Evolutionary conservation across 2,329 filamentous ascomycete genomes (phyloP).

Genomic region (Arachnopeziza araneosa): DNA sequence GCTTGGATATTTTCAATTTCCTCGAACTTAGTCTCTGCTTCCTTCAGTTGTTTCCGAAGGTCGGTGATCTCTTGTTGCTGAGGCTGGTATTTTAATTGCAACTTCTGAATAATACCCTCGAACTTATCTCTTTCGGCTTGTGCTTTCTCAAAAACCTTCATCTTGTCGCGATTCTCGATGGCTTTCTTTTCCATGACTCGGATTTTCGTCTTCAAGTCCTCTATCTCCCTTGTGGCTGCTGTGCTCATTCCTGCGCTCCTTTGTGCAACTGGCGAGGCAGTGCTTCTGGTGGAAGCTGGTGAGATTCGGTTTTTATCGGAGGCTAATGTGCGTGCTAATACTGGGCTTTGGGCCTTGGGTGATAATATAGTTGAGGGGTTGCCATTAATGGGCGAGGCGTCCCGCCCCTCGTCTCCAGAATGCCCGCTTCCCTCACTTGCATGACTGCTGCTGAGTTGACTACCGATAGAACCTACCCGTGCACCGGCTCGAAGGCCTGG

Average conservation of each 20-base stretch:
- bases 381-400: slow-evolving; percentile 44
- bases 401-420: slow-evolving; percentile 22
- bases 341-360: slow-evolving; percentile 27
- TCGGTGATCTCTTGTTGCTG: slow-evolving; percentile 76
- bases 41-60: slow-evolving; percentile 70
- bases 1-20: slow-evolving; percentile 68
- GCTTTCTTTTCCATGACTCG: slow-evolving; percentile 84
- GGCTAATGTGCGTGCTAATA: slow-evolving; percentile 22
- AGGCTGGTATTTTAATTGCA: slow-evolving; percentile 83
- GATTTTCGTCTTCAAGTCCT: slow-evolving; percentile 84
- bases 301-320: slow-evolving; percentile 14
- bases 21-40: slow-evolving; percentile 64
- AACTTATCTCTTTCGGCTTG: slow-evolving; percentile 73
- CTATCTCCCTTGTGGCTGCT: slow-evolving; percentile 55
- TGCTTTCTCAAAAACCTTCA: slow-evolving; percentile 71
- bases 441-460: slow-evolving; percentile 27
- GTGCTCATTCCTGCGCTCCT: slow-evolving; percentile 20
- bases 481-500: slow-evolving; percentile 26
- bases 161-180: slow-evolving; percentile 75
- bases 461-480: slow-evolving; percentile 26
- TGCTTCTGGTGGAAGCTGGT: slow-evolving; percentile 19
- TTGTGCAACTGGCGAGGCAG: slow-evolving; percentile 20
- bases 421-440: slow-evolving; percentile 25
- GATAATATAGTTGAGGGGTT: slow-evolving; percentile 36
- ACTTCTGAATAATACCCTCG: slow-evolving; percentile 80